Conservation (phyloP, 495 filamentous ascomycete species). For the Copromyces sp. region DNA sequence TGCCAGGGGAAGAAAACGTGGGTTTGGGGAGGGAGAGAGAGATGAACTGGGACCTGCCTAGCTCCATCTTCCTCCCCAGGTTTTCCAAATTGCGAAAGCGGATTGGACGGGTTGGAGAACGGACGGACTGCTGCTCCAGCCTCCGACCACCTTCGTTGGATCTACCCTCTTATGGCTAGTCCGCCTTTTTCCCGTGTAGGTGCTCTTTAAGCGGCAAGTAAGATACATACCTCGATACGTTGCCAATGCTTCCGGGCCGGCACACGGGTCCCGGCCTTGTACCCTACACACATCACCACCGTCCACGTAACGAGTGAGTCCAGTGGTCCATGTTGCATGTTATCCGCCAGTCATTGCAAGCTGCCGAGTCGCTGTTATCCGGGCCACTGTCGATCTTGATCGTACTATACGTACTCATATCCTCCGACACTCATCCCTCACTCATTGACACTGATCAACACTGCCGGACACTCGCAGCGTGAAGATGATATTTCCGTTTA, state of each 20-base stretch:
- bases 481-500: not conserved
- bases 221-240: not conserved
- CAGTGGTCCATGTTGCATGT: not conserved
- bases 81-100: not conserved
- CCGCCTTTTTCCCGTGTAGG: not conserved
- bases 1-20: not conserved
- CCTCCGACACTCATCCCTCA: not conserved
- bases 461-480: not conserved
- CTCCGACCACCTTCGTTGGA: not conserved
- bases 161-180: not conserved
- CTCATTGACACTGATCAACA: not conserved
- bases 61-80: not conserved
- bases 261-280: not conserved
- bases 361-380: not conserved
- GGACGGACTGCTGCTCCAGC: not conserved
- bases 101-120: not conserved
- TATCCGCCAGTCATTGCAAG: not conserved
- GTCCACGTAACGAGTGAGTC: not conserved
- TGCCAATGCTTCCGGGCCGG: not conserved
- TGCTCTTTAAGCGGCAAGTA: not conserved
- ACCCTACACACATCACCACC: not conserved
- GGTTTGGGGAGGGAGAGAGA: not conserved
- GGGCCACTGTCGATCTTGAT: not conserved
- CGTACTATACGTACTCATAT: not conserved
- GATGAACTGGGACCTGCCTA: not conserved